Evolutionary conservation across 164 flowering plant species (phyloP).

Genomic region (Litsea cubeba): DNA sequence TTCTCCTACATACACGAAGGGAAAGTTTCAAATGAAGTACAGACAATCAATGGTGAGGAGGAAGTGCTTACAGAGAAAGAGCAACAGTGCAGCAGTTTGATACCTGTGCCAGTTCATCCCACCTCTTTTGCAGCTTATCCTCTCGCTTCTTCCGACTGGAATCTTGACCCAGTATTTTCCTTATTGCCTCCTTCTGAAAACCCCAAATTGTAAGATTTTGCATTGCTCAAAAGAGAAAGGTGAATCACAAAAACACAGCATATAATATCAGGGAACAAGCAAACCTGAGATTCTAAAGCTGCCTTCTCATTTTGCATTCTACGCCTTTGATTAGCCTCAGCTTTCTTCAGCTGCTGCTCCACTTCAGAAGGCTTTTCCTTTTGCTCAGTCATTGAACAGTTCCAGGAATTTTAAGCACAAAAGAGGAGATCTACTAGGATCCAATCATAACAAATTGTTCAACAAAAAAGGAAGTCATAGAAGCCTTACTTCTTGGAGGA

Average conservation of each 20-base stretch:
- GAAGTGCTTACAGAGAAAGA: not conserved
- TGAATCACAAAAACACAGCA: not conserved
- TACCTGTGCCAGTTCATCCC: constrained; percentile 12
- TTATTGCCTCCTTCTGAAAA: constrained; percentile 17
- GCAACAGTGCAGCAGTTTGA: not conserved
- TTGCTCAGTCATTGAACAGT: constrained; percentile 8
- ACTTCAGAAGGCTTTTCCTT: constrained; percentile 14
- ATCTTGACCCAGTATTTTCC: constrained; percentile 19
- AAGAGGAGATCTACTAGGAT: not conserved
- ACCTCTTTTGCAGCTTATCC: constrained; percentile 10
- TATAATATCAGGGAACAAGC: not conserved
- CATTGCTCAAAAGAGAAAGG: not conserved
- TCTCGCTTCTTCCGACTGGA: constrained; percentile 10
- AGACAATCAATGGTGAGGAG: not conserved
- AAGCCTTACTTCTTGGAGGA: constrained; percentile 8
- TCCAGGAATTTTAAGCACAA: not conserved
- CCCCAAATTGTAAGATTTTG: not conserved
- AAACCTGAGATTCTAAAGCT: constrained; percentile 13
- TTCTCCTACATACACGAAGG: constrained; percentile 11
- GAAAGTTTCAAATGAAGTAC: not conserved
- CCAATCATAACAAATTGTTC: not conserved
- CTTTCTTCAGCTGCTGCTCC: constrained; percentile 21
- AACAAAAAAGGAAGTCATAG: not conserved
- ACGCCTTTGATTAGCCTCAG: constrained; percentile 19
- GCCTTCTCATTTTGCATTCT: constrained; percentile 19